phyloP scores from a whole-genome alignment of 1,139 yeast genomes.

The Yamadazyma atlantica region DNA sequence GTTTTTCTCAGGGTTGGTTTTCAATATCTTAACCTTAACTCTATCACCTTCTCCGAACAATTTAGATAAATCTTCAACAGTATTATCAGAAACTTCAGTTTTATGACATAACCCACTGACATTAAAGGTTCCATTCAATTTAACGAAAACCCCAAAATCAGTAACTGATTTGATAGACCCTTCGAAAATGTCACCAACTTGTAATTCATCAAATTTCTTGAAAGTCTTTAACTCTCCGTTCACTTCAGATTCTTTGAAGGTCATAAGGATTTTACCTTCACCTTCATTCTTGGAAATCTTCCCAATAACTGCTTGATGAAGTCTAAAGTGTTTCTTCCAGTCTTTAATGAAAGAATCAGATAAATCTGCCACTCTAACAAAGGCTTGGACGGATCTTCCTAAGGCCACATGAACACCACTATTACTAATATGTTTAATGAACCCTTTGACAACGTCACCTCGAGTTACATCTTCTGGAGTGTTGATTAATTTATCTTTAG shows the following conservation, averaged over 20 bases:
- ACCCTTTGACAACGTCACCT: constrained; percentile 79
- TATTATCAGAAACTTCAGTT: constrained; percentile 75
- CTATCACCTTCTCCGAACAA: constrained; percentile 86
- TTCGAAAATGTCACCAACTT: constrained; percentile 68
- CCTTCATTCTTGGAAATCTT: constrained; percentile 65
- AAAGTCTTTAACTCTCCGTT: constrained; percentile 60
- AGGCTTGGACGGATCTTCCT: constrained; percentile 71
- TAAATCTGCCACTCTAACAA: constrained; percentile 78
- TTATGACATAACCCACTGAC: constrained; percentile 88
- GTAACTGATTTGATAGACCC: constrained; percentile 81
- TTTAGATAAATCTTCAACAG: constrained; percentile 48
- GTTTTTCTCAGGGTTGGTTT: constrained; percentile 61
- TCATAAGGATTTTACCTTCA: constrained; percentile 67
- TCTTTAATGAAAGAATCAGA: constrained; percentile 81
- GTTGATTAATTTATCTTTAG: constrained; percentile 54
- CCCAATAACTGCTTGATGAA: constrained; percentile 75
- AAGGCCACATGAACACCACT: constrained; percentile 80
- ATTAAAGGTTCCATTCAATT: constrained; percentile 69
- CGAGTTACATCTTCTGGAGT: constrained; percentile 56
- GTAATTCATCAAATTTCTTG: constrained; percentile 63
- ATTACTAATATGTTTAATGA: constrained; percentile 70
- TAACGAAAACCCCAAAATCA: constrained; percentile 89
- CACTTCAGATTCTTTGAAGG: constrained; percentile 81
- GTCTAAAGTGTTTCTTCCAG: constrained; percentile 77
- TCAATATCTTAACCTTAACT: constrained; percentile 79